Percentiles rank a stretch among this genome's conserved stretches.
phyloP scores from a whole-genome alignment of 2,329 filamentous ascomycete genomes.

The Aspergillus awamori region DNA sequence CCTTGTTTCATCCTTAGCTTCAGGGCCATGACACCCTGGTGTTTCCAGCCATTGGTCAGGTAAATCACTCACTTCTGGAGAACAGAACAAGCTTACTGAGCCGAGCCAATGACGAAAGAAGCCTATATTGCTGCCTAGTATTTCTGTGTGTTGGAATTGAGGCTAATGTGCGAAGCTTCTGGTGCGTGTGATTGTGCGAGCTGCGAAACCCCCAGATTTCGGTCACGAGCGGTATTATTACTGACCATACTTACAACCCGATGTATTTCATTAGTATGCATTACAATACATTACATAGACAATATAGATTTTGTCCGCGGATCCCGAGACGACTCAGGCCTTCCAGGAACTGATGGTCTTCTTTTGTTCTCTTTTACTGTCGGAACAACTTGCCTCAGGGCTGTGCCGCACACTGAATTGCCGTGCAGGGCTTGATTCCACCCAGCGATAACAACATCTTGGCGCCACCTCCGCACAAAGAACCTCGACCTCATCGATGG shows the following conservation, averaged over 20 bases:
- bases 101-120: neutral
- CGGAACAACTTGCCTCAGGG: no score
- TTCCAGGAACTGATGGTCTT: no score
- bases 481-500: neutral
- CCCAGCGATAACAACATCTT: no score
- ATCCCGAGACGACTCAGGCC: no score
- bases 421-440: no score
- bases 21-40: neutral
- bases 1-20: neutral
- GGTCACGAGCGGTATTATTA: neutral
- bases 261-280: no score
- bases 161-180: neutral
- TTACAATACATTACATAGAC: no score
- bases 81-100: neutral
- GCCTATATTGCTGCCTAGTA: neutral
- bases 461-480: no score
- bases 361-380: no score
- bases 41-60: neutral
- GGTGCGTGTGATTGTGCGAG: neutral
- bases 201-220: no score
- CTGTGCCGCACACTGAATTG: no score
- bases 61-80: neutral
- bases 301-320: no score
- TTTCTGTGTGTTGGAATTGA: neutral
- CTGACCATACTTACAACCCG: neutral